These are phyloP conservation scores for Fusarium ramigenum DNA, from an alignment of 2,329 filamentous ascomycete species.

Conservation along the genomic window DNA sequence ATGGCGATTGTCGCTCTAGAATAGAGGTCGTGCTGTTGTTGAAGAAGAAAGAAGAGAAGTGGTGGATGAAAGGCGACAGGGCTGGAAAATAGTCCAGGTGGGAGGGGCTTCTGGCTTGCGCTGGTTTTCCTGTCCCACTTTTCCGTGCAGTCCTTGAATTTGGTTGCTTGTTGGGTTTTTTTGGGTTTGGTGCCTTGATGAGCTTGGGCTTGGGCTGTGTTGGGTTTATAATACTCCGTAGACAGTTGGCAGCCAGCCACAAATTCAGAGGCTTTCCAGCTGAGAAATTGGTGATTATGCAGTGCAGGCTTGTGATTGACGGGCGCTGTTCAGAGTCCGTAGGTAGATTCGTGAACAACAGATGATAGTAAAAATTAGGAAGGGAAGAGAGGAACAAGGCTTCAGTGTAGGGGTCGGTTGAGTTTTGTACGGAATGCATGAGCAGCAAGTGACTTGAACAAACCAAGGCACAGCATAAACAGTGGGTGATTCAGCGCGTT, in stretches of 20 bases:
- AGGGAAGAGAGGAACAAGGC: constrained; percentile 2
- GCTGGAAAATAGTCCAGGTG: constrained; percentile 26
- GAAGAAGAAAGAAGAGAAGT: constrained; percentile 4
- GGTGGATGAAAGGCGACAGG: constrained; percentile 24
- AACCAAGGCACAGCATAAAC: constrained; percentile 21
- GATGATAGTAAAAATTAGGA: background rate
- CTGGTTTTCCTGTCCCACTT: constrained; percentile 26
- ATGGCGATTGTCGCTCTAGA: constrained; percentile 13
- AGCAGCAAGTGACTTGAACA: constrained; percentile 18
- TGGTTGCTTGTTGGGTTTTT: constrained; percentile 14
- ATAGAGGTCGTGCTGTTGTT: constrained; percentile 17
- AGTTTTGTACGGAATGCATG: constrained; percentile 24
- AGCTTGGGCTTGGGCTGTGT: constrained; percentile 3
- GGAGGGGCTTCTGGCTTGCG: constrained; percentile 21
- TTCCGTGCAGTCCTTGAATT: constrained; percentile 17
- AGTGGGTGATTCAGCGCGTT: constrained; percentile 9
- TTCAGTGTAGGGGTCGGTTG: background rate
- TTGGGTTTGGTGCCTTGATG: background rate
- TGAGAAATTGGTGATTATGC: background rate
- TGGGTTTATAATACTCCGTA: background rate
- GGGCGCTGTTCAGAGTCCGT: background rate
- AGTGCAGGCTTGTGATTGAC: background rate
- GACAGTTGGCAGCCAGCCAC: background rate
- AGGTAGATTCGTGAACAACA: background rate
- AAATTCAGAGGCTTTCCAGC: background rate